Evolutionary conservation across 1,139 yeast genomes (phyloP), one percentile per base, ranked within the genome.

Genomic region (Taiozyma onychis): DNA sequence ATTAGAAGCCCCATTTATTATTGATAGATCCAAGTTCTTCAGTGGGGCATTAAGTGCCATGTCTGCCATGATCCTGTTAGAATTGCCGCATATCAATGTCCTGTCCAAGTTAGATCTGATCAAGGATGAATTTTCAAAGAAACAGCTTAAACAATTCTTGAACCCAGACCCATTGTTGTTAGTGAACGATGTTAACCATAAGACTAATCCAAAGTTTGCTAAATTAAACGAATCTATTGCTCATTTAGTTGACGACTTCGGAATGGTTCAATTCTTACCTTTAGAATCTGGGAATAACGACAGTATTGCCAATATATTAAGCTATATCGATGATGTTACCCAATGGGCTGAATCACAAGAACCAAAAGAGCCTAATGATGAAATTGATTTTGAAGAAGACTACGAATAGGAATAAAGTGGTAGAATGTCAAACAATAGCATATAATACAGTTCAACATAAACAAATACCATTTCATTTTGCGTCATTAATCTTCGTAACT

Each of bases 261-360:
- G 99, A 9, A 93, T 93, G 99, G 98, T 93, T 4, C 98, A 93
- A 65, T 93, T 90, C 64, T 72, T 93, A 56, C 98, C 99, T 0
- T 74, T 93, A 56, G 95, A 89, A 62, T 85, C 97, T 45, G 77
- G 83, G 44, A 85, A 87, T 64, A 85, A 90, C 43, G 91, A 85
- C 47, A 80, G 90, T 45, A 85, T 93, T 21, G 81, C 85, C 9
- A 85, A 93, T 0, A 93, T 93, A 48, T 73, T 95, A 59, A 86
- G 96, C 63, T 90, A 90, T 66, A 87, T 95, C 41, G 99, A 93
- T 65, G 99, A 93, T 66, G 88, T 93, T 24, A 93, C 99, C 0
- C 99, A 93, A 65, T 93, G 99, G 99, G 83, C 90, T 28, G 99
- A 95, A 65, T 74, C 83, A 7, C 99, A 93, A 68, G 99, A 93